Conservation (phyloP, 768 basidiomycete genomes). For the Termitomyces sp. region DNA sequence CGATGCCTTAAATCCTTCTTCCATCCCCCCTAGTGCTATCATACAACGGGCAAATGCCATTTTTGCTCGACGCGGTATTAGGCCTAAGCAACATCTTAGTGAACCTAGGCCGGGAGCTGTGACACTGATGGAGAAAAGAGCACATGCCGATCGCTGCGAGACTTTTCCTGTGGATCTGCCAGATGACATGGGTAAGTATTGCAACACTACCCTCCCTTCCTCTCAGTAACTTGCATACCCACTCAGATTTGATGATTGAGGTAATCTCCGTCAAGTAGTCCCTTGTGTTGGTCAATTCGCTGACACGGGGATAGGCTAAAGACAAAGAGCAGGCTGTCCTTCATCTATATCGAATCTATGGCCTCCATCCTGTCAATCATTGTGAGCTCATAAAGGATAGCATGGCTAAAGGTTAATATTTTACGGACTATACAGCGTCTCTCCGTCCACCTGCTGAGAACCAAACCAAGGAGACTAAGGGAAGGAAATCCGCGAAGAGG, state of each 20-base stretch:
- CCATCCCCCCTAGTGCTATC: slow-evolving; percentile 58
- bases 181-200: slow-evolving; percentile 56
- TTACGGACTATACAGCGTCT: slow-evolving; percentile 27
- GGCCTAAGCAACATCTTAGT: slow-evolving; percentile 89
- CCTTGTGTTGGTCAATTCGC: neutral
- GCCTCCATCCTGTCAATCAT: slow-evolving; percentile 58
- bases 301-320: slow-evolving; percentile 48
- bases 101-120: slow-evolving; percentile 85
- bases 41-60: slow-evolving; percentile 74
- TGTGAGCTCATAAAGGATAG: slow-evolving; percentile 31
- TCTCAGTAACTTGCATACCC: slow-evolving; percentile 10
- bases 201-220: slow-evolving; percentile 6
- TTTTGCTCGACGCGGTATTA: slow-evolving; percentile 74
- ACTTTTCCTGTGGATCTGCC: slow-evolving; percentile 60
- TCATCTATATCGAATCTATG: slow-evolving; percentile 77
- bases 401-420: neutral
- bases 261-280: slow-evolving; percentile 18
- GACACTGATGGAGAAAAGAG: slow-evolving; percentile 80
- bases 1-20: slow-evolving; percentile 63
- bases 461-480: slow-evolving; percentile 40
- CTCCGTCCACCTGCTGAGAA: slow-evolving; percentile 40
- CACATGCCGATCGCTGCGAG: slow-evolving; percentile 83
- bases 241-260: slow-evolving; percentile 83
- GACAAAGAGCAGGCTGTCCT: slow-evolving; percentile 94
- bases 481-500: slow-evolving; percentile 39